These are phyloP conservation scores for Apiospora aurea DNA, from an alignment of 2,329 filamentous ascomycete species.

Conservation along the genomic window DNA sequence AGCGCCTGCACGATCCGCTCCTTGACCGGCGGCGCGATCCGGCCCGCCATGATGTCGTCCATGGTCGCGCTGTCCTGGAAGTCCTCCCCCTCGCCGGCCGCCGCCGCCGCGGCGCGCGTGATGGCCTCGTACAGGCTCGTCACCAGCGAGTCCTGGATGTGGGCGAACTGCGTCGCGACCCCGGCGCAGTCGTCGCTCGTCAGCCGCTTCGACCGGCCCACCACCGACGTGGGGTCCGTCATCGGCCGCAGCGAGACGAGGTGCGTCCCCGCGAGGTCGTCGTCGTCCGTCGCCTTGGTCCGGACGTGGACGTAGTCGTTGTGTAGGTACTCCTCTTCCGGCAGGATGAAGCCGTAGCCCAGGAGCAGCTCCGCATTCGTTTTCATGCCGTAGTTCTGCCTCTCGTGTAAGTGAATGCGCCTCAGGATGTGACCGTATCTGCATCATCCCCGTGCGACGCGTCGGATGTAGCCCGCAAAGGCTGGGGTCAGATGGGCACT, in stretches of 20 bases:
- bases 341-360: constrained; percentile 68
- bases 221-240: constrained; percentile 54
- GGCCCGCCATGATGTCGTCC: constrained; percentile 52
- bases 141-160: constrained; percentile 61
- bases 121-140: constrained; percentile 55
- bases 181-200: constrained; percentile 39
- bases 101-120: constrained; percentile 29
- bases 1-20: constrained; percentile 44
- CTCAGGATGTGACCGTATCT: not conserved
- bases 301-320: constrained; percentile 67
- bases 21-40: constrained; percentile 50
- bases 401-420: not conserved
- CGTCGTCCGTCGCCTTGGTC: constrained; percentile 46
- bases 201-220: constrained; percentile 51
- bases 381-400: constrained; percentile 74
- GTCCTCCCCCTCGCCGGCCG: constrained; percentile 18
- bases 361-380: constrained; percentile 75
- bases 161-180: constrained; percentile 51
- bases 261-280: constrained; percentile 39
- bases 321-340: constrained; percentile 55
- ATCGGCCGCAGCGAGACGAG: constrained; percentile 61
- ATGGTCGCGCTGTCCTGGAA: constrained; percentile 36
- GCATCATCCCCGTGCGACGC: no score
- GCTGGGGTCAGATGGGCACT: no score
- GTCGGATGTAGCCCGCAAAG: no score